These are phyloP conservation scores for Cyclospora cayetanensis DNA, from an alignment of 169 alveolate species.

Conservation along the genomic window DNA sequence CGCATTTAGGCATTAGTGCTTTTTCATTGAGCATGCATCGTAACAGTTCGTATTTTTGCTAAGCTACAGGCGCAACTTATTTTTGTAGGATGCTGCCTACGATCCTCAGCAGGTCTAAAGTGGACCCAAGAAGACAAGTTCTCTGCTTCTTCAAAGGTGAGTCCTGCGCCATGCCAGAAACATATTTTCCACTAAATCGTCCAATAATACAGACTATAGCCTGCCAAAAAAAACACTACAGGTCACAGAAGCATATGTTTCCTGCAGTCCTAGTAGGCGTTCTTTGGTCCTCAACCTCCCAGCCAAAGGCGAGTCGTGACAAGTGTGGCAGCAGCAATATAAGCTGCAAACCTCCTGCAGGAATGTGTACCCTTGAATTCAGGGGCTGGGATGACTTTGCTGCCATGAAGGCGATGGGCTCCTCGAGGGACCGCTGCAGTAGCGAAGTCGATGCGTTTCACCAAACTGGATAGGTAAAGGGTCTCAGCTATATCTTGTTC, in stretches of 20 bases:
- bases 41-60: no score
- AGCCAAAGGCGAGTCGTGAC: background rate
- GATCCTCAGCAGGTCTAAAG: conserved; percentile 66
- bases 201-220: no score
- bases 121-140: conserved; percentile 63
- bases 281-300: no score
- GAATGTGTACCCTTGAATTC: conserved; percentile 28
- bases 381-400: conserved; percentile 35
- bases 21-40: no score
- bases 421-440: conserved; percentile 71
- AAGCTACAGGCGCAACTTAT: no score
- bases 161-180: conserved; percentile 32
- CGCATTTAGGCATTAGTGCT: no score
- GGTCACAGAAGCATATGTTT: background rate
- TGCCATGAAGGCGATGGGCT: conserved; percentile 58
- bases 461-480: background rate
- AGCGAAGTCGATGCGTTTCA: conserved; percentile 54
- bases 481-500: background rate
- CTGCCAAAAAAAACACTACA: background rate
- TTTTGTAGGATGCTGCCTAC: conserved; percentile 40
- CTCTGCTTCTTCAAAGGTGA: conserved; percentile 43
- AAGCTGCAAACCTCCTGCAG: no score
- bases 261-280: background rate
- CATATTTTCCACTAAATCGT: no score
- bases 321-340: background rate